Conservation (phyloP, 2,329 filamentous ascomycete genomes). For the Aspergillus sergii region DNA sequence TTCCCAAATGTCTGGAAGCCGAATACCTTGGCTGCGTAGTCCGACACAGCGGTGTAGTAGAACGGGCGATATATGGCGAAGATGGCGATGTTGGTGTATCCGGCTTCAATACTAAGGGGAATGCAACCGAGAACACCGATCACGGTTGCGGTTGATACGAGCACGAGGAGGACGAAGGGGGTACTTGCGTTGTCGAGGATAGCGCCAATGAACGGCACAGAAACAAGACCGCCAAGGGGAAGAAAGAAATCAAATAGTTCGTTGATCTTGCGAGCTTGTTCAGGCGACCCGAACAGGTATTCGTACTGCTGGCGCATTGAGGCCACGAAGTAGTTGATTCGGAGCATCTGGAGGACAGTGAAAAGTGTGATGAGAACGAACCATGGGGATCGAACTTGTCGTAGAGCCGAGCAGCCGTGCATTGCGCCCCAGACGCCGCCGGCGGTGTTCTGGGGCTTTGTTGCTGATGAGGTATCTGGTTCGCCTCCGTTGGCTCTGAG, state of each 20-base stretch:
- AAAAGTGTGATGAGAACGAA: slow-evolving; percentile 85
- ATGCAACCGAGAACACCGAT: slow-evolving; percentile 79
- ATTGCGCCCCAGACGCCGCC: slow-evolving; percentile 82
- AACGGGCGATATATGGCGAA: slow-evolving; percentile 85
- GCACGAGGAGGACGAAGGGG: slow-evolving; percentile 66
- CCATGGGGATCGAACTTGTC: slow-evolving; percentile 80
- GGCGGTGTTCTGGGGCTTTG: slow-evolving; percentile 31
- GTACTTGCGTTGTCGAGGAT: slow-evolving; percentile 79
- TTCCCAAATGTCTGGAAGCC: slow-evolving; percentile 90
- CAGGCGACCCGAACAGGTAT: slow-evolving; percentile 66
- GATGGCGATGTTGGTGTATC: slow-evolving; percentile 73
- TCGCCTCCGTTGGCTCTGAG: slow-evolving; percentile 6
- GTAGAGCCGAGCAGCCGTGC: slow-evolving; percentile 68
- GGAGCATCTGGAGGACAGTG: slow-evolving; percentile 74
- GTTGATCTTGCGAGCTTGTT: slow-evolving; percentile 70
- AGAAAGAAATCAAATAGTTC: slow-evolving; percentile 84
- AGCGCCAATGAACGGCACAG: slow-evolving; percentile 81
- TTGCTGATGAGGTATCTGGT: slow-evolving; percentile 30
- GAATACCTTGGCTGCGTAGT: slow-evolving; percentile 90
- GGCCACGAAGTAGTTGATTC: slow-evolving; percentile 92
- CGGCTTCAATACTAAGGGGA: slow-evolving; percentile 66
- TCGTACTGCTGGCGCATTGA: slow-evolving; percentile 82
- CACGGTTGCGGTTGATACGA: slow-evolving; percentile 70
- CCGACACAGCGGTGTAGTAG: slow-evolving; percentile 86
- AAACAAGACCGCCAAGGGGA: slow-evolving; percentile 79